These are phyloP conservation scores for Euphorbia tirucalli DNA, from an alignment of 345 rosid species.

Conservation along the genomic window DNA sequence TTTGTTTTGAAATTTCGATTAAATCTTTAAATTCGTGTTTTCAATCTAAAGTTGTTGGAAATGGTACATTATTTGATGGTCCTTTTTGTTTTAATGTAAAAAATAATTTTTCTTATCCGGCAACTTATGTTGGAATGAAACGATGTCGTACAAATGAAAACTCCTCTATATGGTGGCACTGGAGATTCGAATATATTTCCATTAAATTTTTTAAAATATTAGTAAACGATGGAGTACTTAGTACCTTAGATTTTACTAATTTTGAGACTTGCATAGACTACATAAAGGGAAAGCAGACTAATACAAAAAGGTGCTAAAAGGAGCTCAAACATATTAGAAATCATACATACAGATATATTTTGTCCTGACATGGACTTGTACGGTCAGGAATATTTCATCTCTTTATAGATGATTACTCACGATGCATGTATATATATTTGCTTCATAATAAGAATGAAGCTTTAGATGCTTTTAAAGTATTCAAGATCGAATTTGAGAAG, in stretches of 20 bases:
- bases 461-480: constrained; percentile 7
- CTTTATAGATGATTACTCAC: background rate
- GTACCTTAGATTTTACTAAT: too few species aligned
- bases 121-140: background rate
- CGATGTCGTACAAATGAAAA: background rate
- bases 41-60: too few species aligned
- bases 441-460: constrained; percentile 11
- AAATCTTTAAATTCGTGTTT: too few species aligned
- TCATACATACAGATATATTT: background rate
- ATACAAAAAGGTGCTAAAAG: background rate
- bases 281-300: background rate
- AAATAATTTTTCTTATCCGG: background rate
- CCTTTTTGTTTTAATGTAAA: background rate
- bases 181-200: background rate
- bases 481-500: too few species aligned
- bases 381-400: background rate
- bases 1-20: too few species aligned
- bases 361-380: background rate
- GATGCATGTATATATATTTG: constrained; percentile 1
- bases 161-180: background rate
- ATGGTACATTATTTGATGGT: background rate
- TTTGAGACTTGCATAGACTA: background rate
- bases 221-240: background rate
- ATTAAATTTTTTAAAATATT: background rate
- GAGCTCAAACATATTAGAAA: background rate